Percentiles rank a stretch among this genome's conserved stretches.
Evolutionary conservation across 164 flowering plant genomes (phyloP).

Genomic region (Magnolia changhungtana): DNA sequence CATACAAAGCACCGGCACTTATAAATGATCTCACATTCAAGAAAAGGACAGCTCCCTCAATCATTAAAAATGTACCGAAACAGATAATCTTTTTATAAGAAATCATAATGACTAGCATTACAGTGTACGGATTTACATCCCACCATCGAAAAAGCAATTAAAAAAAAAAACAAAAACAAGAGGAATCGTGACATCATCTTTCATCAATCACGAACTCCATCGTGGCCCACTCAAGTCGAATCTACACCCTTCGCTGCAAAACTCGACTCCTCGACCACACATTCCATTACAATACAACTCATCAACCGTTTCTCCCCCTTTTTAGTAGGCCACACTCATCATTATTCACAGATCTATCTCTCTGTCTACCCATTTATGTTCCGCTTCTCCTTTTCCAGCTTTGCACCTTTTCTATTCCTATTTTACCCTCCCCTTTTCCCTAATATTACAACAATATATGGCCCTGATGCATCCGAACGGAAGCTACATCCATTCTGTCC

Average conservation of each 20-base stretch:
- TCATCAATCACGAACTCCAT: neutral
- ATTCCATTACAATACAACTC: neutral
- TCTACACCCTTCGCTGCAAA: neutral
- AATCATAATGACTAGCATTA: neutral
- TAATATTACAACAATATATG: neutral
- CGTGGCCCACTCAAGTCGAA: neutral
- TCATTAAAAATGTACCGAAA: neutral
- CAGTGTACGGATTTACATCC: neutral
- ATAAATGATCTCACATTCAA: neutral
- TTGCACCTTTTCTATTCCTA: neutral
- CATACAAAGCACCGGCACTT: neutral
- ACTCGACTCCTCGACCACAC: neutral
- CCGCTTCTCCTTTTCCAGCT: neutral
- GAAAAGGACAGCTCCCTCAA: neutral
- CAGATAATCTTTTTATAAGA: neutral
- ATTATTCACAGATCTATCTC: neutral
- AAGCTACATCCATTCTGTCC: neutral
- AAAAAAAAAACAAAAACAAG: neutral
- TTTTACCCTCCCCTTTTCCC: neutral
- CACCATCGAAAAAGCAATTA: neutral
- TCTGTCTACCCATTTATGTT: neutral
- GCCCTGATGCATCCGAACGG: neutral
- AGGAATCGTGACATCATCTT: slow-evolving; percentile 3
- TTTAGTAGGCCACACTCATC: neutral
- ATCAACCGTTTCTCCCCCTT: neutral